phyloP scores from a whole-genome alignment of 2,329 filamentous ascomycete species.

The Geosmithia flava region DNA sequence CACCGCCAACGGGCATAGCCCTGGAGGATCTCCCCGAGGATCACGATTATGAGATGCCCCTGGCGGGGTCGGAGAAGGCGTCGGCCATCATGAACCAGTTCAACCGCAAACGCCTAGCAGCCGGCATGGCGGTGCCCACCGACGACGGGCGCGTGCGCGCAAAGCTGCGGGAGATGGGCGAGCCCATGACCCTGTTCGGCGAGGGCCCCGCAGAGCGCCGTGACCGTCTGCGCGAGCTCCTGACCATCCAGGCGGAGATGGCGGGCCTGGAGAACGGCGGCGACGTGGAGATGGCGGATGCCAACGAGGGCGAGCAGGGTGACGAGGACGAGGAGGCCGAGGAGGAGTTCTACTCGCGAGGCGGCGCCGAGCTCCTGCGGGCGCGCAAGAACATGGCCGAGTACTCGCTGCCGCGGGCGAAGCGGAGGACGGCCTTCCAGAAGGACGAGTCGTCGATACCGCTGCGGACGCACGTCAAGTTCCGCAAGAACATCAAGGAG shows the following conservation, averaged over 20 bases:
- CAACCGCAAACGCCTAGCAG: slow-evolving; percentile 78
- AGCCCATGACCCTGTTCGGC: slow-evolving; percentile 89
- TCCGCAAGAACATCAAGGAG: slow-evolving; percentile 81
- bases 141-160: slow-evolving; percentile 80
- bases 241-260: slow-evolving; percentile 61
- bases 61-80: slow-evolving; percentile 64
- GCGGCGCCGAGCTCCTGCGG: slow-evolving; percentile 59
- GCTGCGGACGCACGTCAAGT: slow-evolving; percentile 80
- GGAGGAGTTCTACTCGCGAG: slow-evolving; percentile 92
- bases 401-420: slow-evolving; percentile 75
- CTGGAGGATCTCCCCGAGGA: slow-evolving; percentile 48
- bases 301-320: slow-evolving; percentile 33
- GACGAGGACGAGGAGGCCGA: slow-evolving; percentile 60
- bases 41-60: slow-evolving; percentile 72
- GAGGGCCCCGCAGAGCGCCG: slow-evolving; percentile 77
- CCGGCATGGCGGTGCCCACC: slow-evolving; percentile 83
- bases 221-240: slow-evolving; percentile 71
- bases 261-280: slow-evolving; percentile 36
- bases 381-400: slow-evolving; percentile 69
- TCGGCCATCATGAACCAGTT: slow-evolving; percentile 81
- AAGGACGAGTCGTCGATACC: slow-evolving; percentile 73
- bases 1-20: slow-evolving; percentile 38
- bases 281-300: slow-evolving; percentile 51
- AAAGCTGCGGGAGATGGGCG: slow-evolving; percentile 72
- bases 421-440: slow-evolving; percentile 63